Evolutionary conservation across 331 rosid species (phyloP).

Genomic region (Telfairia occidentalis): DNA sequence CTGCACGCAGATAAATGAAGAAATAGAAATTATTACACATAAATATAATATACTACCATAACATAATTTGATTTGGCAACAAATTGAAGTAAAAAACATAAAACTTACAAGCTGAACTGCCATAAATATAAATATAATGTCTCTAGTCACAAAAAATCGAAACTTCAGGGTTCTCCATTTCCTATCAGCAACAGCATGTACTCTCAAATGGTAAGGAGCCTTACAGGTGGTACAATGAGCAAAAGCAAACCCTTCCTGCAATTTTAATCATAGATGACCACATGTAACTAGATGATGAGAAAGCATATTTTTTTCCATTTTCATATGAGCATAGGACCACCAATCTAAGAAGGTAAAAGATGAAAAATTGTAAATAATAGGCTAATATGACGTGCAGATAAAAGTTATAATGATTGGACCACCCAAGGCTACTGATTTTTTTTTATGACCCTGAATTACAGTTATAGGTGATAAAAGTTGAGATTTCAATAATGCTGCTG

Average conservation of each 20-base stretch:
- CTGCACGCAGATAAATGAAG: constrained; percentile 29
- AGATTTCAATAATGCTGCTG: background rate
- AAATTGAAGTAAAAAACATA: constrained; percentile 19
- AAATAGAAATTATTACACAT: background rate
- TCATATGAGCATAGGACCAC: background rate
- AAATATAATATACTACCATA: background rate
- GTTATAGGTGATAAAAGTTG: background rate
- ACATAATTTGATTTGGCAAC: constrained; percentile 4
- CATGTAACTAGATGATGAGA: constrained; percentile 4
- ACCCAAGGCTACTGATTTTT: background rate
- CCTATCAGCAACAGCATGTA: constrained; percentile 84
- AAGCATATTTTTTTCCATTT: background rate
- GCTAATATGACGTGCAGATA: background rate
- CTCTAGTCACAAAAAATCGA: constrained; percentile 91
- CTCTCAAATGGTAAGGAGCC: constrained; percentile 93
- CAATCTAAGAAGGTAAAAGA: background rate
- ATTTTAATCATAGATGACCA: background rate
- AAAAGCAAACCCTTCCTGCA: constrained; percentile 99
- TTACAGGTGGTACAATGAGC: constrained; percentile 99
- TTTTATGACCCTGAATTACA: background rate
- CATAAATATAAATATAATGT: constrained; percentile 78
- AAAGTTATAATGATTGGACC: no score
- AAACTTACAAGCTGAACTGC: constrained; percentile 81
- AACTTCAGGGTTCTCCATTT: constrained; percentile 96
- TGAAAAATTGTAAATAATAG: background rate